Conservation (phyloP, 345 rosid genomes). For the Dipteronia sinensis region DNA sequence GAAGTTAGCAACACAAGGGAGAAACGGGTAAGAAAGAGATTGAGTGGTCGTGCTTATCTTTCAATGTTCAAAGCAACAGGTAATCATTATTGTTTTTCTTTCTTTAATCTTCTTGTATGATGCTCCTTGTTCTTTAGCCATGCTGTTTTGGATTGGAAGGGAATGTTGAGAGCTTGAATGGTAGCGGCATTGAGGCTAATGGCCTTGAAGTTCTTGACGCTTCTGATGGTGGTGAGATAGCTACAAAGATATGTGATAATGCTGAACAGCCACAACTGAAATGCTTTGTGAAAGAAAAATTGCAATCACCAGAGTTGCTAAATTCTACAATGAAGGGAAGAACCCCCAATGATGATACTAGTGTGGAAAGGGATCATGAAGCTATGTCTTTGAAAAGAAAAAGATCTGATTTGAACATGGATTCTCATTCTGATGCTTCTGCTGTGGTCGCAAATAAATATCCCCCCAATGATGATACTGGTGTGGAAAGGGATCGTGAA, state of each 20-base stretch:
- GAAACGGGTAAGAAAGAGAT: constrained; percentile 22
- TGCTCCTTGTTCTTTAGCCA: background rate
- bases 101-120: background rate
- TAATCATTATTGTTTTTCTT: constrained; percentile 6
- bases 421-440: constrained; percentile 35
- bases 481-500: constrained; percentile 7
- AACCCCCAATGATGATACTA: constrained; percentile 24
- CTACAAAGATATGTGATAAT: constrained; percentile 34
- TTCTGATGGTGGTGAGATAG: constrained; percentile 26
- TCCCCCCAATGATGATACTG: background rate
- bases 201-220: constrained; percentile 27
- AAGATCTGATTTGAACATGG: constrained; percentile 33
- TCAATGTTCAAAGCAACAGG: constrained; percentile 44
- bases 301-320: constrained; percentile 26
- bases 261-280: constrained; percentile 24
- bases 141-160: constrained; percentile 7
- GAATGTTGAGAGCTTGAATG: constrained; percentile 18
- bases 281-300: constrained; percentile 21
- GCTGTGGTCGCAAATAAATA: constrained; percentile 29
- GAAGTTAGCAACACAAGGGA: constrained; percentile 24
- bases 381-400: constrained; percentile 40
- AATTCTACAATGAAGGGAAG: constrained; percentile 11
- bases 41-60: constrained; percentile 47
- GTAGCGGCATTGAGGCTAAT: constrained; percentile 8
- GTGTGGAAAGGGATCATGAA: constrained; percentile 32